phyloP scores from a whole-genome alignment of 2,329 filamentous ascomycete genomes.

The Colletotrichum limetticola region DNA sequence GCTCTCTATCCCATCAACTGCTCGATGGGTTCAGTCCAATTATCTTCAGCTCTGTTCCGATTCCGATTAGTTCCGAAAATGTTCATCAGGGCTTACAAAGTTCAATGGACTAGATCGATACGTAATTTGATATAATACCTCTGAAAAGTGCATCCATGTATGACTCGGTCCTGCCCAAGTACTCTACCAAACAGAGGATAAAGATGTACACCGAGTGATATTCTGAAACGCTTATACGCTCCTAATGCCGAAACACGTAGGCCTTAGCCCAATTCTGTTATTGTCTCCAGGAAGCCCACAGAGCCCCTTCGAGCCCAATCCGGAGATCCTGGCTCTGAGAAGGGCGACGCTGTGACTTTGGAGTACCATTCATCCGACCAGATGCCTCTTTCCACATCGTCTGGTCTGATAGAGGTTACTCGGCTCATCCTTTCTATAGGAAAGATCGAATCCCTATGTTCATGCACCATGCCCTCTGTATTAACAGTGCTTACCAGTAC shows the following conservation, averaged over 20 bases:
- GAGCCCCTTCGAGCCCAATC: not conserved
- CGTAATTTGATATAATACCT: no score
- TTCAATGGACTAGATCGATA: no score
- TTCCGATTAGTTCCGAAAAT: no score
- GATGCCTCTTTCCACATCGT: not conserved
- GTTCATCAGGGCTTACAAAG: no score
- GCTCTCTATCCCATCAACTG: no score
- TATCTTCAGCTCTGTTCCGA: no score
- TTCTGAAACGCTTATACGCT: no score
- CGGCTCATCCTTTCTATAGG: not conserved
- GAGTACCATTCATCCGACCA: not conserved
- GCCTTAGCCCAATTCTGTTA: not conserved
- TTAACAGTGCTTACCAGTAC: not conserved
- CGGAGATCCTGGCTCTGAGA: not conserved
- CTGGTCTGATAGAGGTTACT: not conserved
- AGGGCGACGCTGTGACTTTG: not conserved
- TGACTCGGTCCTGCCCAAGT: no score
- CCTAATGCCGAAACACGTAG: not conserved
- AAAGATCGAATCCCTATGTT: conserved; percentile 1
- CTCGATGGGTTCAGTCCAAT: no score
- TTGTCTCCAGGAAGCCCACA: not conserved
- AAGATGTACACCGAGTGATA: no score
- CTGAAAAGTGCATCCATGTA: no score
- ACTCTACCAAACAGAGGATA: no score
- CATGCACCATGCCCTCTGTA: not conserved